Base-by-base conservation (phyloP, 352 stramenopile species). In the Phytopythium oedochilum region DNA sequence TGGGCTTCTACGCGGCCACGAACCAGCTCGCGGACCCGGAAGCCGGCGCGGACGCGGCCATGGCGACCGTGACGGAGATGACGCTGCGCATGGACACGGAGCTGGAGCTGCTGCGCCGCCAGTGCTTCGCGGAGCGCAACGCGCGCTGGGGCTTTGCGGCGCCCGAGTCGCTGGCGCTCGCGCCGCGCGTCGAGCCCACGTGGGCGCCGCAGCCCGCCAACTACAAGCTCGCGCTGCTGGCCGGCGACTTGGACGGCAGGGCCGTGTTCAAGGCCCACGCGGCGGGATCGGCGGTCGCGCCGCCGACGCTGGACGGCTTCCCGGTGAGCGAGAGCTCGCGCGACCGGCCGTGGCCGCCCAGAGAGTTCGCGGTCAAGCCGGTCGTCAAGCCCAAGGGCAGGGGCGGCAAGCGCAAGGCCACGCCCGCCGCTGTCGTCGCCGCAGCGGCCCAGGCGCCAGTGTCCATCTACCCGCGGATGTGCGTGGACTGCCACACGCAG, bases 81-180 rank as follows among this genome's bases (percentile, higher is more conserved):
- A 88, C 76, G 59, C 70, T 92, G 53, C 79, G 80, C 50, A 75
- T 88, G 32, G 83, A 92, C 70, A 86, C 73, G 46, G 78, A 90
- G 60, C 62, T 92, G 31, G 83, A 92, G 65, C 60, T 91, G 39
- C 57, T 88, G 55, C 76, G 83, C 3, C 77, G 71, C 32, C 68
- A 75, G 47, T 92, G 83, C 75, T 92, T 92, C 59, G 75, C 76
- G 14, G 68, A 82, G 42, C 83, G 83, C 59, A 92, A 92, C 32
- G 74, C 78, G 36, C 73, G 73, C 54, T 90, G 80, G 79, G 50
- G 60, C 22, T 67, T 68, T 61, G 38, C 59, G n/a, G 82, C 68
- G 36, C 80, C 83, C 32, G 80, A 85, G 22, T 56, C 69, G 61
- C 78, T 86, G 31, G 60, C 60, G 34, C 82, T 75, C 45, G 49